Conservation (phyloP, 2,329 filamentous ascomycete species). For the Lecanosticta acicola region DNA sequence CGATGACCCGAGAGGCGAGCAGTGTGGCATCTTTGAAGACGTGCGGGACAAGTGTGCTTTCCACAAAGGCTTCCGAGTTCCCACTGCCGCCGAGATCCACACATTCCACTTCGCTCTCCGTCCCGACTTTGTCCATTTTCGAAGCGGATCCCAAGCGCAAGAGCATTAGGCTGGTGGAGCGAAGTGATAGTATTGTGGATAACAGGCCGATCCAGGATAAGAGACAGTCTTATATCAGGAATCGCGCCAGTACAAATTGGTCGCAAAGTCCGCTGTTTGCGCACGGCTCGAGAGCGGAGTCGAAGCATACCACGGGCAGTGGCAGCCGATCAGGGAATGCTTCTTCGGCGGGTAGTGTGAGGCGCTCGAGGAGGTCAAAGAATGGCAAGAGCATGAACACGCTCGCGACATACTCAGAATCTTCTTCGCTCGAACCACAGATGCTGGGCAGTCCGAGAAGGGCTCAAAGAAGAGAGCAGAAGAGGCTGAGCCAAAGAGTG, state of each 20-base stretch:
- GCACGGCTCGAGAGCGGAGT: constrained; percentile 25
- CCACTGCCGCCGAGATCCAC: constrained; percentile 29
- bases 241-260: constrained; percentile 28
- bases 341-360: constrained; percentile 18
- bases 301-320: constrained; percentile 12
- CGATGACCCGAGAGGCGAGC: constrained; percentile 28
- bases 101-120: constrained; percentile 22
- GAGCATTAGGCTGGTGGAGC: constrained; percentile 38
- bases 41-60: constrained; percentile 37
- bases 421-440: constrained; percentile 29
- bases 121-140: constrained; percentile 22
- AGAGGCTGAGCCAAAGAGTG: constrained; percentile 24
- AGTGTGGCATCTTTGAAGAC: constrained; percentile 37
- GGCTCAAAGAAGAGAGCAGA: constrained; percentile 16
- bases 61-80: constrained; percentile 35
- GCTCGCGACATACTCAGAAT: constrained; percentile 25
- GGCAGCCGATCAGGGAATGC: constrained; percentile 16
- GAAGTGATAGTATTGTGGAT: constrained; percentile 35
- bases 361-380: constrained; percentile 12
- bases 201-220: constrained; percentile 37
- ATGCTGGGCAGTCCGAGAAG: background rate
- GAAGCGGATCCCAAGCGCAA: constrained; percentile 31
- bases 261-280: constrained; percentile 37
- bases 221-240: constrained; percentile 39
- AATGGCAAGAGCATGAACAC: constrained; percentile 13